These are phyloP conservation scores for Pyrus betulifolia DNA, from an alignment of 306 rosid species.

Conservation along the genomic window DNA sequence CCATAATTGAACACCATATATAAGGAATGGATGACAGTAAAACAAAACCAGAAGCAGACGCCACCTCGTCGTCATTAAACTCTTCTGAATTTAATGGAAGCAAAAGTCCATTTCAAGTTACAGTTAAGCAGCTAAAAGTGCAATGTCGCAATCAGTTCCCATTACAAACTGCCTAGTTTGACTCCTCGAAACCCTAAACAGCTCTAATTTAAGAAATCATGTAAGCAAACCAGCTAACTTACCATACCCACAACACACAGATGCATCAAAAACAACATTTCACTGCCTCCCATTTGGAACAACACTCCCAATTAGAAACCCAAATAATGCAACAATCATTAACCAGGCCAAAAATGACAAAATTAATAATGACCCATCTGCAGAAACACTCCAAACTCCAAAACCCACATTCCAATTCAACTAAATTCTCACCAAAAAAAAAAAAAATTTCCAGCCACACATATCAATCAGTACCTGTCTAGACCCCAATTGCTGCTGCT, in stretches of 20 bases:
- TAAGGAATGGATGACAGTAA: slow-evolving; percentile 10
- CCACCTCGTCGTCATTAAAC: slow-evolving; percentile 22
- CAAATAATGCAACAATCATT: neutral
- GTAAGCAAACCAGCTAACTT: slow-evolving; percentile 20
- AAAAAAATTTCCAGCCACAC: slow-evolving; percentile 13
- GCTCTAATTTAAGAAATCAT: slow-evolving; percentile 8
- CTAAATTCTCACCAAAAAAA: slow-evolving; percentile 8
- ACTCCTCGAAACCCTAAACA: slow-evolving; percentile 22
- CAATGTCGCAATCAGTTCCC: slow-evolving; percentile 27
- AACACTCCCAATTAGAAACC: slow-evolving; percentile 2
- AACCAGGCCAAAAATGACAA: neutral
- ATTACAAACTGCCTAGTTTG: slow-evolving; percentile 38
- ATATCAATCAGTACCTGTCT: slow-evolving; percentile 65
- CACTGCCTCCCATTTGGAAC: neutral
- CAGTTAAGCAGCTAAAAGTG: slow-evolving; percentile 18
- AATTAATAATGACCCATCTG: slow-evolving; percentile 20
- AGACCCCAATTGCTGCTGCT: slow-evolving; percentile 56
- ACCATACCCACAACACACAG: slow-evolving; percentile 10
- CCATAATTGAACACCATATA: slow-evolving; percentile 3
- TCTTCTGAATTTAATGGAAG: slow-evolving; percentile 18
- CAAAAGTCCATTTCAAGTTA: slow-evolving; percentile 8
- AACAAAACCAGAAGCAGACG: slow-evolving; percentile 20
- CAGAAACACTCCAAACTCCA: slow-evolving; percentile 6
- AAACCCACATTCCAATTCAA: slow-evolving; percentile 16
- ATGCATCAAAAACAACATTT: slow-evolving; percentile 24